Evolutionary conservation across 2,329 filamentous ascomycete species (phyloP).

Genomic region (Xylaria digitata): DNA sequence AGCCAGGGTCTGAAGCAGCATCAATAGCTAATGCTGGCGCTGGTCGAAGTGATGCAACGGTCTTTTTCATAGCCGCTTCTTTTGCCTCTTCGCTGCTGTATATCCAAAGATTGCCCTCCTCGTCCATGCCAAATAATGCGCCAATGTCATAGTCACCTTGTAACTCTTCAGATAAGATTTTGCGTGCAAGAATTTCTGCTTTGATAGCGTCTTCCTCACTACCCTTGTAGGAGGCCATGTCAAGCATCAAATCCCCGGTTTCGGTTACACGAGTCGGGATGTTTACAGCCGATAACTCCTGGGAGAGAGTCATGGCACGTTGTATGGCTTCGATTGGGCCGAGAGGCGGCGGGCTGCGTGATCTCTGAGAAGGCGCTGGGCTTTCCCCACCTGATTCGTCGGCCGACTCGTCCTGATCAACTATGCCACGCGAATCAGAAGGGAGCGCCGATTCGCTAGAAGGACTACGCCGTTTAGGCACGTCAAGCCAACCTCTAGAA

Average conservation of each 20-base stretch:
- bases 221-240: constrained; percentile 97
- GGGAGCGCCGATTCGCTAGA: constrained; percentile 68
- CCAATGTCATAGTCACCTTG: constrained; percentile 97
- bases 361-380: constrained; percentile 63
- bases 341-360: constrained; percentile 81
- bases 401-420: constrained; percentile 49
- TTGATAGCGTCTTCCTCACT: constrained; percentile 91
- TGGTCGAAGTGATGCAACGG: constrained; percentile 61
- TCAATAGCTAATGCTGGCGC: constrained; percentile 73
- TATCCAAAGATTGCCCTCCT: constrained; percentile 98
- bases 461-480: constrained; percentile 54
- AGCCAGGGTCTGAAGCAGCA: constrained; percentile 90
- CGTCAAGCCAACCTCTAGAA: constrained; percentile 64
- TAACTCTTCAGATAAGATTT: constrained; percentile 90
- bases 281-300: constrained; percentile 87
- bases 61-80: constrained; percentile 80
- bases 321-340: constrained; percentile 80
- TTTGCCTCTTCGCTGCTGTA: constrained; percentile 98
- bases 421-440: constrained; percentile 55
- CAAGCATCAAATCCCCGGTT: constrained; percentile 92
- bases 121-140: constrained; percentile 92
- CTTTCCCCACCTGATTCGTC: constrained; percentile 55
- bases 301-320: constrained; percentile 84
- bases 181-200: constrained; percentile 92
- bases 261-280: constrained; percentile 95